These are phyloP conservation scores for Arabis alpina DNA, from an alignment of 345 rosid genomes.

Conservation along the genomic window DNA sequence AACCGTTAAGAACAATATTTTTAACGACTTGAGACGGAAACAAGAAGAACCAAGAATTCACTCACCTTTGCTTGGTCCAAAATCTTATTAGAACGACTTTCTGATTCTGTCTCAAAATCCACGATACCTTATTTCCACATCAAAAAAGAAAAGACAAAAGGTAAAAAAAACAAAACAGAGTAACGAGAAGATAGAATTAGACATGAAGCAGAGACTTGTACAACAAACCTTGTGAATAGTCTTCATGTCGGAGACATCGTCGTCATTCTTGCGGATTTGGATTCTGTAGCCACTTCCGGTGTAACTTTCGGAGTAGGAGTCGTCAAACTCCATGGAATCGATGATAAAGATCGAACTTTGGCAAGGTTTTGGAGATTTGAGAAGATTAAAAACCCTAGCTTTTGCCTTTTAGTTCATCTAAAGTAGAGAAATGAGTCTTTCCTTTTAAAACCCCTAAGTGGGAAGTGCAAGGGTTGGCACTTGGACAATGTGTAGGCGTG, in stretches of 20 bases:
- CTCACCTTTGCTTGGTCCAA: constrained; percentile 16
- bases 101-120: constrained; percentile 17
- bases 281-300: not conserved
- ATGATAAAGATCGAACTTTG: constrained; percentile 11
- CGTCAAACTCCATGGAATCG: not conserved
- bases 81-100: not conserved
- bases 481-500: no score
- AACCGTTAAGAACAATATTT: not conserved
- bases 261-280: not conserved
- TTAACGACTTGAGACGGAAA: not conserved
- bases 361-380: no score
- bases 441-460: no score
- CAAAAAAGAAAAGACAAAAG: not conserved
- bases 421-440: no score
- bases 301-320: not conserved
- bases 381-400: no score
- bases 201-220: not conserved
- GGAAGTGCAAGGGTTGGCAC: no score
- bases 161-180: not conserved
- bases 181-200: not conserved
- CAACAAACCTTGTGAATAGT: constrained; percentile 28
- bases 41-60: not conserved
- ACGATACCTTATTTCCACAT: constrained; percentile 23
- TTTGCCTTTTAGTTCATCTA: no score
- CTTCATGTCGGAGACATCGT: not conserved